Percentiles rank a stretch among this genome's conserved stretches.
Conservation (phyloP, 345 rosid genomes). For the Orychophragmus violaceus region DNA sequence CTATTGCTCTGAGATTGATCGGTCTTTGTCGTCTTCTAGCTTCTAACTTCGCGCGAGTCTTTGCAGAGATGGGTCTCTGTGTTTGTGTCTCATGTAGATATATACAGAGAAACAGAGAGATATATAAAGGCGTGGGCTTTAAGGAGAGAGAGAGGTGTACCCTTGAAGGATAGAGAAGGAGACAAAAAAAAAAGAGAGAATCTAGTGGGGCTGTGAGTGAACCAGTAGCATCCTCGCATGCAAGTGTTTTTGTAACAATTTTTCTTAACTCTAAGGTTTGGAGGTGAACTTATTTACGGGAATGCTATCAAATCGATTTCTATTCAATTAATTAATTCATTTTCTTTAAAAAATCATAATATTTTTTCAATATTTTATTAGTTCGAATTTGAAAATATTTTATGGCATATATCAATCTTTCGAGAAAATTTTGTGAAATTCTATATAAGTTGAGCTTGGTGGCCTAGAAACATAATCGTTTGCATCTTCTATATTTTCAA, state of each 20-base stretch:
- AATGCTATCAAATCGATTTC: too few species aligned
- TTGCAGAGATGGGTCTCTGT: constrained; percentile 1
- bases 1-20: constrained; percentile 10
- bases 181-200: background rate
- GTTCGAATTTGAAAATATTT: too few species aligned
- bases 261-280: too few species aligned
- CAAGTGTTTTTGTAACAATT: constrained; percentile 1
- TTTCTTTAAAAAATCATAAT: too few species aligned
- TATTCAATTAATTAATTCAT: too few species aligned
- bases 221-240: constrained; percentile 15
- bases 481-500: too few species aligned
- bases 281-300: too few species aligned
- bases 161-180: background rate
- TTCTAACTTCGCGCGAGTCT: background rate
- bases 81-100: background rate
- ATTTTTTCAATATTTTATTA: too few species aligned
- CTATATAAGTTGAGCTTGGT: too few species aligned
- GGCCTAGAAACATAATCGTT: too few species aligned
- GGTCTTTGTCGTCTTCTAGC: background rate
- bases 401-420: too few species aligned
- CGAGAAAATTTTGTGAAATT: too few species aligned
- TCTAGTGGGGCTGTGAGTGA: constrained; percentile 22
- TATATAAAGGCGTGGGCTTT: constrained; percentile 2
- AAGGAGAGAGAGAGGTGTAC: background rate
- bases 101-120: constrained; percentile 8